Evolutionary conservation across 2,329 filamentous ascomycete species (phyloP).

Genomic region (Neofusicoccum sp.): DNA sequence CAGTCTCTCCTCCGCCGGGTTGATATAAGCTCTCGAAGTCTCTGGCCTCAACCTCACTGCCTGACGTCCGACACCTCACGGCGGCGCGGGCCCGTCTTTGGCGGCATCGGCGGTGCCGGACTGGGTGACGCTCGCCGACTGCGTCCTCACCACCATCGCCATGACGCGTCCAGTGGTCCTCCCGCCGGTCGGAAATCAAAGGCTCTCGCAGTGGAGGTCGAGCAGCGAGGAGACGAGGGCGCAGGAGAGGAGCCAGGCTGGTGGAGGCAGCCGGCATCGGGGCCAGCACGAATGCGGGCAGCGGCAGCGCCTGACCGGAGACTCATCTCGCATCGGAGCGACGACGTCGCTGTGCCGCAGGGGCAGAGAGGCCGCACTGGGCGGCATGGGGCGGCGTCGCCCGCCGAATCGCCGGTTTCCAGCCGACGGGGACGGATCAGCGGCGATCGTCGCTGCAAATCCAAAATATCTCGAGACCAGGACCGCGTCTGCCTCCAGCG

Average conservation of each 20-base stretch:
- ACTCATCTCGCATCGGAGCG: neutral
- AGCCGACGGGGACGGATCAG: neutral
- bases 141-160: neutral
- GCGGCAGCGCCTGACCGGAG: neutral
- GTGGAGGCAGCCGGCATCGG: neutral
- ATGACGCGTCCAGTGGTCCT: neutral
- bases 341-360: neutral
- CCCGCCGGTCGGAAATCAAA: too few relatives aligned
- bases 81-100: too few relatives aligned
- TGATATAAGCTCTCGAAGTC: neutral
- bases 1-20: neutral
- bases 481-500: neutral
- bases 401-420: neutral
- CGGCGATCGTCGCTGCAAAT: neutral
- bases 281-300: neutral
- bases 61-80: too few relatives aligned
- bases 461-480: neutral
- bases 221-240: neutral
- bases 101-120: too few relatives aligned
- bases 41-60: neutral
- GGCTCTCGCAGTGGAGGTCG: neutral
- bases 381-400: neutral
- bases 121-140: too few relatives aligned
- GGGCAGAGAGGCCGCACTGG: neutral
- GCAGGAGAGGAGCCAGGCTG: neutral